These are phyloP conservation scores for Adiantum capillusveneris DNA, from an alignment of 75 land plant species.

Conservation along the genomic window DNA sequence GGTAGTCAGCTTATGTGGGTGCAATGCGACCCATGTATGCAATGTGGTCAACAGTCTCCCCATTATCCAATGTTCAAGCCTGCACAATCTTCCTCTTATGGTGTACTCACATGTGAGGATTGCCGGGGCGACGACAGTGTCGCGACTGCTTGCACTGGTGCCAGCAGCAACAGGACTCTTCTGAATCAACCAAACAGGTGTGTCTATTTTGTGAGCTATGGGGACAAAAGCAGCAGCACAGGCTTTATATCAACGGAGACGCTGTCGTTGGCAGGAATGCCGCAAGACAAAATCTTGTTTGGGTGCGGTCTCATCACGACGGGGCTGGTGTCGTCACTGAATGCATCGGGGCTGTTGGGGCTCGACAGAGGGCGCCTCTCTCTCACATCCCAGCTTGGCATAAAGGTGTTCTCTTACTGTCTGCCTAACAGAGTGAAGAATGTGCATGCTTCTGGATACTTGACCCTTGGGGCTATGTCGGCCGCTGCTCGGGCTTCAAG, in stretches of 20 bases:
- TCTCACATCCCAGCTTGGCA: background rate
- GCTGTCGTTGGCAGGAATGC: background rate
- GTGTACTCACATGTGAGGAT: no score
- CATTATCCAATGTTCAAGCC: no score
- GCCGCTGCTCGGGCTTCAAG: background rate
- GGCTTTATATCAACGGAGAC: background rate
- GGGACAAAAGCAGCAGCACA: slow-evolving; percentile 4
- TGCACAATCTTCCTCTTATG: no score
- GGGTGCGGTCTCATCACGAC: background rate
- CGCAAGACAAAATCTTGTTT: background rate
- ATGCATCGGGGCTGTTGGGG: slow-evolving; percentile 1
- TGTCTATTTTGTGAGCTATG: background rate
- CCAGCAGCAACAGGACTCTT: no score
- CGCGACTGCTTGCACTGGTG: background rate
- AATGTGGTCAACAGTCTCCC: no score
- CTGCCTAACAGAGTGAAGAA: slow-evolving; percentile 4
- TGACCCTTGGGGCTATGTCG: background rate
- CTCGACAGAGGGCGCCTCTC: slow-evolving; percentile 2
- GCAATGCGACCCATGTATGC: no score
- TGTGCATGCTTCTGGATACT: background rate
- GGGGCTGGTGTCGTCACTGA: background rate
- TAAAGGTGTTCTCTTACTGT: slow-evolving; percentile 17
- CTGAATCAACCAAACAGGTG: no score
- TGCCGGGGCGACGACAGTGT: no score
- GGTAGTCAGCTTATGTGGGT: no score